Conservation (phyloP, 75 land plant genomes). For the Chamaecyparis obtusa region DNA sequence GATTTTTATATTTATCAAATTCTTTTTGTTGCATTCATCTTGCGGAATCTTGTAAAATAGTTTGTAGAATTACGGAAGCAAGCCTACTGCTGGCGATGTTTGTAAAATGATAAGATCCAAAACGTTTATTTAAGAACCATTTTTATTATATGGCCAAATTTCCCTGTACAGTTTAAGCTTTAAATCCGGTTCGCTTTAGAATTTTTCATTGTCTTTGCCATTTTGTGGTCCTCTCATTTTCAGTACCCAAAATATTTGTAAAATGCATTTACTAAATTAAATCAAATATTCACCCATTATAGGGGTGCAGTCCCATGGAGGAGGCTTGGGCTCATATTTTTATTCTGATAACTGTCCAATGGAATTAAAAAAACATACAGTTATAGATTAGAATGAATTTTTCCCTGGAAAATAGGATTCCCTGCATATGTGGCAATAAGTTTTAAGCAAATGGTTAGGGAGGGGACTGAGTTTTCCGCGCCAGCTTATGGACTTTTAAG, state of each 20-base stretch:
- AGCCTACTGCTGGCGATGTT: background rate
- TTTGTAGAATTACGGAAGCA: background rate
- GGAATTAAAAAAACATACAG: too few species aligned
- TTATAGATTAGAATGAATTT: too few species aligned
- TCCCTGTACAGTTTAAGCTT: background rate
- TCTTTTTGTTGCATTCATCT: background rate
- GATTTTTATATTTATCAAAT: background rate
- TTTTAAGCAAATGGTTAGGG: too few species aligned
- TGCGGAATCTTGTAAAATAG: background rate
- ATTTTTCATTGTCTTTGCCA: background rate
- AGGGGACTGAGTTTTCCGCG: too few species aligned
- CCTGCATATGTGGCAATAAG: too few species aligned
- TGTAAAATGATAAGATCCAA: background rate
- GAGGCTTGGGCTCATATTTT: too few species aligned
- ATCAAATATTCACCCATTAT: background rate
- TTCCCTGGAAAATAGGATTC: too few species aligned
- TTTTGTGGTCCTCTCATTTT: background rate
- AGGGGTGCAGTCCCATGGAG: too few species aligned
- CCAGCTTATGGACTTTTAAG: too few species aligned
- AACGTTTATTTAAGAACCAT: too few species aligned
- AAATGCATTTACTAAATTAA: background rate
- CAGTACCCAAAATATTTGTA: background rate
- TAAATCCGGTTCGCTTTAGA: background rate
- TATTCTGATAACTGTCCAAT: too few species aligned
- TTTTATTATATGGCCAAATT: background rate